These are phyloP conservation scores for Tuber microsphaerosporum DNA, from an alignment of 495 filamentous ascomycete species.

Conservation along the genomic window DNA sequence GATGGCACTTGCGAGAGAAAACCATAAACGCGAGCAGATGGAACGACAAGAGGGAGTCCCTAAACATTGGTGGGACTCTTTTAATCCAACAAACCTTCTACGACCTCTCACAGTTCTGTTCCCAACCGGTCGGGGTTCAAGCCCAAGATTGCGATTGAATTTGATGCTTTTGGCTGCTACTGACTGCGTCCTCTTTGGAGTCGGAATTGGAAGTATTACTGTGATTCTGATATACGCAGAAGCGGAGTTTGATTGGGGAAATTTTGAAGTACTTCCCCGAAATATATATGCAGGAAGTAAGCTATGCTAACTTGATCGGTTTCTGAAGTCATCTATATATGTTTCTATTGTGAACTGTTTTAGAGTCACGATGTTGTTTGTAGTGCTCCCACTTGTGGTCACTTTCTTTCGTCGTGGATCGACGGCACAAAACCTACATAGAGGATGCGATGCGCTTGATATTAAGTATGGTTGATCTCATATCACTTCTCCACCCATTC, in stretches of 20 bases:
- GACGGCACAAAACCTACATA: conserved; percentile 45
- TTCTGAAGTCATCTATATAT: conserved; percentile 54
- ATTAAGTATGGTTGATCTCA: conserved; percentile 43
- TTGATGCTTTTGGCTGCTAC: conserved; percentile 69
- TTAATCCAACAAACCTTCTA: conserved; percentile 57
- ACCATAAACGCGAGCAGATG: conserved; percentile 45
- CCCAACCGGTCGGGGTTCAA: conserved; percentile 59
- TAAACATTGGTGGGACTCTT: conserved; percentile 36
- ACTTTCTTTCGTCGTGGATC: conserved; percentile 23
- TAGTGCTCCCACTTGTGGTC: conserved; percentile 62
- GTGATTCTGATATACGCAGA: conserved; percentile 74
- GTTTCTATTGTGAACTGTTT: conserved; percentile 66
- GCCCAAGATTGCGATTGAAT: conserved; percentile 61
- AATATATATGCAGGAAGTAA: neutral
- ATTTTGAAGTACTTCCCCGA: conserved; percentile 51
- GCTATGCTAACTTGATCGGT: neutral
- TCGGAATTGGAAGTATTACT: conserved; percentile 71
- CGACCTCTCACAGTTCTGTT: conserved; percentile 70
- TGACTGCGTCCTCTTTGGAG: conserved; percentile 69
- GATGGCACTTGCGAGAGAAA: conserved; percentile 61
- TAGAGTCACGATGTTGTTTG: conserved; percentile 66
- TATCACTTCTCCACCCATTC: neutral
- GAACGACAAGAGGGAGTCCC: conserved; percentile 28
- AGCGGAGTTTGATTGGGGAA: conserved; percentile 72
- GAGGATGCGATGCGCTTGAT: conserved; percentile 72